Conservation (phyloP, 108 stramenopile genomes). For the Pelagomonas calceolata region DNA sequence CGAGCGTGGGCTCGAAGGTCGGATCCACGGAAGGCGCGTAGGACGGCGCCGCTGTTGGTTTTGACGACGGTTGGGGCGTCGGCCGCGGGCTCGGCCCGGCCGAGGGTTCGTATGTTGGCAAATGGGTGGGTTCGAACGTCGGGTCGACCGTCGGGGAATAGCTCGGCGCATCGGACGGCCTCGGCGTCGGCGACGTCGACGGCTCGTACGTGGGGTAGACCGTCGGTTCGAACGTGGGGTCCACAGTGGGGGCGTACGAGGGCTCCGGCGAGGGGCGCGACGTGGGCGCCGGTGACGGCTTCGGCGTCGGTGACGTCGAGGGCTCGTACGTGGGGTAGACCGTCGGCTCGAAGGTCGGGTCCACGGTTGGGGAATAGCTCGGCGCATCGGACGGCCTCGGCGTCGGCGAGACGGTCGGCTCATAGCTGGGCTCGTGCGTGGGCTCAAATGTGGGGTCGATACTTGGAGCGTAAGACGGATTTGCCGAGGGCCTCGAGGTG, state of each 20-base stretch:
- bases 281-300: neutral
- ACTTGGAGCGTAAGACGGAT: neutral
- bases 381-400: neutral
- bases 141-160: neutral
- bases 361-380: neutral
- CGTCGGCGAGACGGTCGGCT: neutral
- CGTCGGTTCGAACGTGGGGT: neutral
- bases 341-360: neutral
- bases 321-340: neutral
- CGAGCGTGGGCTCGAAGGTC: neutral
- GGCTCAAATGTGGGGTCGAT: neutral
- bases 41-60: neutral
- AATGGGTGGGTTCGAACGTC: neutral
- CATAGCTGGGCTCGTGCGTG: neutral
- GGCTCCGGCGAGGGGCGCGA: neutral
- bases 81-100: neutral
- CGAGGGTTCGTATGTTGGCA: neutral
- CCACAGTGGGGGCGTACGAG: neutral
- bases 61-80: neutral
- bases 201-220: neutral
- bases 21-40: neutral
- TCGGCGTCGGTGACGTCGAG: neutral
- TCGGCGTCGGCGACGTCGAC: neutral
- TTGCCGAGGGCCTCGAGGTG: neutral
- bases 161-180: neutral